These are phyloP conservation scores for Talaromyces wortmannii DNA, from an alignment of 495 filamentous ascomycete genomes.

Conservation along the genomic window DNA sequence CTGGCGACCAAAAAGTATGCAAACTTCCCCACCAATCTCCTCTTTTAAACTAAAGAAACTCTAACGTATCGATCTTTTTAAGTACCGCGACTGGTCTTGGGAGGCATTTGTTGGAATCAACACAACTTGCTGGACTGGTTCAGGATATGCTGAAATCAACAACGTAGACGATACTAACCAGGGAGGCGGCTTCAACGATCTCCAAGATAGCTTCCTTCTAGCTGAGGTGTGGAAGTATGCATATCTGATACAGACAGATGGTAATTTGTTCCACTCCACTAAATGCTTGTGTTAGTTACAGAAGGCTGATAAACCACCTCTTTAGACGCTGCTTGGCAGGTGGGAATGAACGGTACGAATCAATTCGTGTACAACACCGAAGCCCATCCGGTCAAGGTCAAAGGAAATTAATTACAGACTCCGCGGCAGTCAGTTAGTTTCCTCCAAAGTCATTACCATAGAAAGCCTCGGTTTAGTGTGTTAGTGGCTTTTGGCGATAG, in stretches of 20 bases:
- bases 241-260: conserved; percentile 59
- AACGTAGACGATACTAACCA: conserved; percentile 53
- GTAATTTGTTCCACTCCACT: conserved; percentile 8
- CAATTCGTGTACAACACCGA: conserved; percentile 80
- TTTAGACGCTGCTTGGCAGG: conserved; percentile 60
- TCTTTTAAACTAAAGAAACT: background rate
- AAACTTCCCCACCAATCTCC: background rate
- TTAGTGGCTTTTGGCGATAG: too few species aligned
- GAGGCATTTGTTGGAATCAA: conserved; percentile 68
- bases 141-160: conserved; percentile 59
- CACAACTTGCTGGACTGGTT: conserved; percentile 50
- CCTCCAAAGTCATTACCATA: too few species aligned
- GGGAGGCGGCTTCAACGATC: conserved; percentile 58
- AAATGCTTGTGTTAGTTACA: background rate
- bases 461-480: too few species aligned
- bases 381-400: conserved; percentile 67
- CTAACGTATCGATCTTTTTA: conserved; percentile 15
- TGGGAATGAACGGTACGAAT: conserved; percentile 49
- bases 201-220: conserved; percentile 86
- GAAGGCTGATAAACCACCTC: background rate
- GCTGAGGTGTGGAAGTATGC: conserved; percentile 85
- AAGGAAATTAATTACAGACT: background rate
- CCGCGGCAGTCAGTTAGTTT: too few species aligned
- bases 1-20: conserved; percentile 47
- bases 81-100: conserved; percentile 83